A percentile compares a stretch with the other conserved stretches of the same genome.
Evolutionary conservation across 768 basidiomycete genomes (phyloP).

Genomic region (Wakefieldia striispora): DNA sequence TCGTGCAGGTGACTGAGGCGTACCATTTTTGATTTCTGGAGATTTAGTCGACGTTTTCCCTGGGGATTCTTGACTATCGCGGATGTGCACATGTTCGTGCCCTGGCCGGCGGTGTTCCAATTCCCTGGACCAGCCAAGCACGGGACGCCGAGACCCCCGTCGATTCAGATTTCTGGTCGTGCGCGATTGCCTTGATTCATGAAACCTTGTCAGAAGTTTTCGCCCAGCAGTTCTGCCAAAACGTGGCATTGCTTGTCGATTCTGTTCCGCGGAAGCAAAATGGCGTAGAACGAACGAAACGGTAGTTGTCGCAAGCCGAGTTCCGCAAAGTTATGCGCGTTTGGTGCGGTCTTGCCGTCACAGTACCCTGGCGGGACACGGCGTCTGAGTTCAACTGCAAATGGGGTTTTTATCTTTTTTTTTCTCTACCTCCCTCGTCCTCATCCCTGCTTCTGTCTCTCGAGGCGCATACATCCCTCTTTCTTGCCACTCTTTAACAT

Average conservation of each 20-base stretch:
- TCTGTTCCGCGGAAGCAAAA: conserved; percentile 17
- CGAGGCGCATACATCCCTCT: background rate
- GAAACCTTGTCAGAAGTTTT: background rate
- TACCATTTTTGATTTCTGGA: conserved; percentile 1
- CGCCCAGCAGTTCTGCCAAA: background rate
- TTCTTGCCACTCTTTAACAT: background rate
- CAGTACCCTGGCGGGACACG: conserved; percentile 21
- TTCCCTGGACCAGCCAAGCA: conserved; percentile 4
- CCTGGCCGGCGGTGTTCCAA: conserved; percentile 13
- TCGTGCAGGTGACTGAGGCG: background rate
- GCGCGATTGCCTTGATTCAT: conserved; percentile 6
- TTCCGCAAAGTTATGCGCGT: conserved; percentile 19
- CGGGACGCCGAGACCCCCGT: background rate
- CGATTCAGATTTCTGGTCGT: background rate
- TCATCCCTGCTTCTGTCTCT: background rate
- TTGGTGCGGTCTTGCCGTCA: conserved; percentile 30
- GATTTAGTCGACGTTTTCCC: background rate
- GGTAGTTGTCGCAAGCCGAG: conserved; percentile 15
- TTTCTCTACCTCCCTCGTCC: background rate
- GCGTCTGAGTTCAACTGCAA: conserved; percentile 18
- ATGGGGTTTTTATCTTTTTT: conserved; percentile 8
- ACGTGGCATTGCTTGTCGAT: background rate
- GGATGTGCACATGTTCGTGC: background rate
- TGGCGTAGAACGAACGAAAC: conserved; percentile 3
- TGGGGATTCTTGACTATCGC: background rate